Base-by-base conservation (phyloP, 2,329 filamentous ascomycete species). In the Pezicula neosporulosa region DNA sequence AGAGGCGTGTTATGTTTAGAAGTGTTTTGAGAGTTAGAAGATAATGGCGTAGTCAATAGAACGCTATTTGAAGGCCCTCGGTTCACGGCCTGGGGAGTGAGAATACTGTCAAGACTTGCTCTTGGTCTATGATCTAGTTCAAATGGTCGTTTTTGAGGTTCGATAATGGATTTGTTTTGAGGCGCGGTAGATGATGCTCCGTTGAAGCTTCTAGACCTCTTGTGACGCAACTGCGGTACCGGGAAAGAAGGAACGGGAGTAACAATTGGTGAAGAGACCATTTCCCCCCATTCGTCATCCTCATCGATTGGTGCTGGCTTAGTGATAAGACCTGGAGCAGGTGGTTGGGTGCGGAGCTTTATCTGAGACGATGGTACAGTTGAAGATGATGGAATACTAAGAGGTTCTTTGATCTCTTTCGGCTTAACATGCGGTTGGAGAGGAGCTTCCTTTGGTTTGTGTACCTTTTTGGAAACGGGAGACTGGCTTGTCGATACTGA, bases 251-350 rank as follows among this genome's bases (percentile, higher is more conserved):
- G 50, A 12, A 52, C 27, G n/a, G 53, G 50, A 21, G 50, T 44
- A 12, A 54, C 55, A 30, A 55, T 51, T 19, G 68, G 65, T 1
- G 67, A 68, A 28, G 64, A 62, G 15, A 70, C 60, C 67, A 70
- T 68, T 49, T 70, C 68, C 6, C 68, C 68, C 68, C 68, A 70
- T 44, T 67, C 68, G 49, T 69, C 67, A 43, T 64, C 62, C 5
- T 62, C 63, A 24, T 66, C 61, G 12, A 16, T 33, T 24, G 36
- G 10, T 13, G 27, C n/a, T 5, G 19, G 13, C 24, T 19, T 36
- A 27, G 4, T 30, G 18, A 28, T 10, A 27, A 8, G 37, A 24
- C 10, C 15, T 12, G 33, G 6, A 19, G 16, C 18, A n/a, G 33
- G n/a, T 28, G 12, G 7, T 38, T 21, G 16, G 8, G 45, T n/a